Evolutionary conservation across 306 rosid species (phyloP), one percentile per base, ranked within the genome.

Genomic region (Cucurbita maxima): DNA sequence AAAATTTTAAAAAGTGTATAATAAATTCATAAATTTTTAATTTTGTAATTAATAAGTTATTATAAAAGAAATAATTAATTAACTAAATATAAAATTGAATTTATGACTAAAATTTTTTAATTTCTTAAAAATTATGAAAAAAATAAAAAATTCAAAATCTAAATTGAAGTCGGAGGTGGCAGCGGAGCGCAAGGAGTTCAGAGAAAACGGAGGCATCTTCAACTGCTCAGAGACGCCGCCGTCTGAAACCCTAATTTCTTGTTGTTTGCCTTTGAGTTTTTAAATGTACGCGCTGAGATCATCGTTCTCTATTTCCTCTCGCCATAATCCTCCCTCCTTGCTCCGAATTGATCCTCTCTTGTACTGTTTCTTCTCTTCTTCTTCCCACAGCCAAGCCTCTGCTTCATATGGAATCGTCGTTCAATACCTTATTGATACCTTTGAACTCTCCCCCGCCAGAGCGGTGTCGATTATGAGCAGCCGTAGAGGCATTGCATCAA

Each of bases 361-460:
- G 12, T 8, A 52, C 11, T 19, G 40, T 81, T 54, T 79, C 74
- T 78, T 84, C 79, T 48, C 79, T 20, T 60, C 30, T 53, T 78
- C 86, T 74, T 79, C 78, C 61, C 60, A 78, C 37, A 16, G 64
- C 52, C 50, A 72, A 53, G 1, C 30, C 71, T 74, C 75, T 7
- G 34, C 73, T 16, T 74, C 74, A 37, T 60, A 40, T 38, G 38
- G 76, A 10, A 47, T 3, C 70, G 2, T 80, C 20, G 1, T 44
- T 22, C 13, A 79, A 61, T 77, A 73, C 74, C 87, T 88, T 8
- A 66, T 53, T 62, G 47, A 78, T 30, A 77, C 76, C 55, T 67
- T 79, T 79, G 64, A 83, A 36, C 78, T 83, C 34, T 44, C 89
- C 19, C 57, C 40, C 58, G 4, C 73, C 13, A 81, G 76, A 25